phyloP scores from a whole-genome alignment of 1,284 basidiomycete species.

The Malassezia nana region DNA sequence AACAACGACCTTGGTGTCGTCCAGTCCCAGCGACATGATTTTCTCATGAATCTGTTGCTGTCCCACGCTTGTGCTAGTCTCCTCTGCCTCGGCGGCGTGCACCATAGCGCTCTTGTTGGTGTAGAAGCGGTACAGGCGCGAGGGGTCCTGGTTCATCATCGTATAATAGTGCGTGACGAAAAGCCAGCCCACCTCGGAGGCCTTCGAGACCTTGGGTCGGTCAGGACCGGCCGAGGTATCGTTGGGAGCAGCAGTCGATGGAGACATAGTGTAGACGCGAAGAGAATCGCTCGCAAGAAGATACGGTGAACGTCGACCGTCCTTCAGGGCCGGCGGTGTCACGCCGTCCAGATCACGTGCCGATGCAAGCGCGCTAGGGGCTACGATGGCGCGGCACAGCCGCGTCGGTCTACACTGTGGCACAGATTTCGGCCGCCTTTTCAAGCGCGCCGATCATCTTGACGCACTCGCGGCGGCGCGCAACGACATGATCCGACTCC shows the following conservation, averaged over 20 bases:
- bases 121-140: slow-evolving; percentile 97
- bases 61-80: slow-evolving; percentile 72
- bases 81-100: slow-evolving; percentile 69
- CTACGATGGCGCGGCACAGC: neutral
- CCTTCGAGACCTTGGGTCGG: slow-evolving; percentile 14
- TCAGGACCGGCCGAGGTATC: neutral
- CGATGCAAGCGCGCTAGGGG: neutral
- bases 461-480: slow-evolving; percentile 44
- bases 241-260: slow-evolving; percentile 4
- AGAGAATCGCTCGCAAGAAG: neutral
- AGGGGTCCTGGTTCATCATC: slow-evolving; percentile 93
- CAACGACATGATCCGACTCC: slow-evolving; percentile 45
- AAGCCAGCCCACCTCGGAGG: slow-evolving; percentile 48
- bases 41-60: slow-evolving; percentile 97
- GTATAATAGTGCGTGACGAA: slow-evolving; percentile 55
- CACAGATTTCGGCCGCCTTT: slow-evolving; percentile 43
- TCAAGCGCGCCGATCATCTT: slow-evolving; percentile 48
- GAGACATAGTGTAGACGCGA: slow-evolving; percentile 12
- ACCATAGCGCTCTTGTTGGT: slow-evolving; percentile 81
- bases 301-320: neutral
- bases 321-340: neutral
- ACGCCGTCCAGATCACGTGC: neutral
- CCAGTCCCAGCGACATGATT: slow-evolving; percentile 82
- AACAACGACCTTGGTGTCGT: slow-evolving; percentile 96
- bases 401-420: slow-evolving; percentile 35